A percentile compares a stretch with the other conserved stretches of the same genome.
Conservation (phyloP, 192 early-diverging fungal species). For the Rhizophlyctis rosea region DNA sequence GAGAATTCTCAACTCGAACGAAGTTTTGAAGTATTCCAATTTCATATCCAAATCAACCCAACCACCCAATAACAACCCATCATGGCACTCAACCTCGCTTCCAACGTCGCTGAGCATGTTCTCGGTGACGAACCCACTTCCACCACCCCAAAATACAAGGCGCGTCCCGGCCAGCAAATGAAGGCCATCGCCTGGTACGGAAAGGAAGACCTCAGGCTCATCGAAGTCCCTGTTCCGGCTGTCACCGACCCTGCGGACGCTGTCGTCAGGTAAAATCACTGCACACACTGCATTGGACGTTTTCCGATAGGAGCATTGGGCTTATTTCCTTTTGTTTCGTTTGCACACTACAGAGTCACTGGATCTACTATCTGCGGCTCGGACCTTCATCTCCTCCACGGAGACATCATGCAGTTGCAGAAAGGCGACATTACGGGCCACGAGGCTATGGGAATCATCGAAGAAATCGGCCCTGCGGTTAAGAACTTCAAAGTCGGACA, state of each 20-base stretch:
- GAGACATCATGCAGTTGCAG: conserved; percentile 40
- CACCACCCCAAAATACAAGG: too few species aligned
- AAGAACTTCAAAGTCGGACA: conserved; percentile 46
- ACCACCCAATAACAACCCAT: too few species aligned
- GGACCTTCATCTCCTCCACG: conserved; percentile 45
- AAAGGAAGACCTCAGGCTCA: conserved; percentile 27
- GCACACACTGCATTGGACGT: too few species aligned
- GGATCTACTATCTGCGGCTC: conserved; percentile 41
- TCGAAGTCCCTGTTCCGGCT: conserved; percentile 30
- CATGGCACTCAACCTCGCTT: conserved; percentile 20
- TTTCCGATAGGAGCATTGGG: too few species aligned
- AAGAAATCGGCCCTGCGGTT: conserved; percentile 44
- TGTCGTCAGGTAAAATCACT: too few species aligned
- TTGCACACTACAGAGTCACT: too few species aligned
- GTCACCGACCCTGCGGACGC: conserved; percentile 46
- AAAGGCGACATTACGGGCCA: conserved; percentile 53
- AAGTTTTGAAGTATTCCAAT: too few species aligned
- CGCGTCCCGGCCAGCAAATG: conserved; percentile 1
- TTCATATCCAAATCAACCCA: too few species aligned
- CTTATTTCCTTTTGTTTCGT: too few species aligned
- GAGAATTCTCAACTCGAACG: too few species aligned
- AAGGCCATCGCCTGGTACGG: conserved; percentile 29
- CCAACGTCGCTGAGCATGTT: conserved; percentile 13
- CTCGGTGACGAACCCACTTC: conserved; percentile 19
- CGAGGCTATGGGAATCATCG: conserved; percentile 51